Percentiles rank a stretch among this genome's conserved stretches.
phyloP scores from a whole-genome alignment of 2,329 filamentous ascomycete species.

The Fusarium sp. region DNA sequence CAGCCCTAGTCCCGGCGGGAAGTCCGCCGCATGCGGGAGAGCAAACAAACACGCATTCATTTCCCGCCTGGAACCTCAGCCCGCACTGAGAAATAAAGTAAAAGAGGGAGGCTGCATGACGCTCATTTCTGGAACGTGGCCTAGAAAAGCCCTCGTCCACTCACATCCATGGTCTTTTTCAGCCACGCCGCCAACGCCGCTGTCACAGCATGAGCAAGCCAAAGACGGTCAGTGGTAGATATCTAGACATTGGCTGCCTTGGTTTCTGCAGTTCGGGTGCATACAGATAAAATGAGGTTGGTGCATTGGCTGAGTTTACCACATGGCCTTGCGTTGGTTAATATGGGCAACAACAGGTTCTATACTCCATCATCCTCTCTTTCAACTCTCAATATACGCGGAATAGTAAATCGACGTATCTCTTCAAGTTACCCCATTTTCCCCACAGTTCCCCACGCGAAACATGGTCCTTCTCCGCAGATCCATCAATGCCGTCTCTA shows the following conservation, averaged over 20 bases:
- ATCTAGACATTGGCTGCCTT: constrained; percentile 6
- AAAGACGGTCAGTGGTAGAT: constrained; percentile 5
- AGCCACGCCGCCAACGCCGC: constrained; percentile 23
- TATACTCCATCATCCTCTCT: too few species aligned
- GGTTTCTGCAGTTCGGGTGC: too few species aligned
- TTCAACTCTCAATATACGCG: too few species aligned
- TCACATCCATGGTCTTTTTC: not conserved
- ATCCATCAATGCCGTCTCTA: constrained; percentile 28
- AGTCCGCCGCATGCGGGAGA: constrained; percentile 2
- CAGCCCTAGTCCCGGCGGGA: constrained; percentile 21
- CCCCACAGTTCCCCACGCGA: constrained; percentile 43
- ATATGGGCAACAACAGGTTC: too few species aligned
- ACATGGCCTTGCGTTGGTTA: not conserved
- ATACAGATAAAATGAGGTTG: too few species aligned
- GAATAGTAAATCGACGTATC: constrained; percentile 1
- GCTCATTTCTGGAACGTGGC: constrained; percentile 28
- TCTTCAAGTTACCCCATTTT: constrained; percentile 34
- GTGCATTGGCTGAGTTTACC: too few species aligned
- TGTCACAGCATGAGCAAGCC: constrained; percentile 1
- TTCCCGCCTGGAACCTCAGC: constrained; percentile 31
- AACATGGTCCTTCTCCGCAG: constrained; percentile 37
- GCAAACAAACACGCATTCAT: constrained; percentile 26
- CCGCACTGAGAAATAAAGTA: constrained; percentile 3
- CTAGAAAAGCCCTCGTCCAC: constrained; percentile 10
- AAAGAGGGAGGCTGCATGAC: constrained; percentile 23